Base-by-base conservation (phyloP, 2,329 filamentous ascomycete genomes). In the Neurospora sp. region DNA sequence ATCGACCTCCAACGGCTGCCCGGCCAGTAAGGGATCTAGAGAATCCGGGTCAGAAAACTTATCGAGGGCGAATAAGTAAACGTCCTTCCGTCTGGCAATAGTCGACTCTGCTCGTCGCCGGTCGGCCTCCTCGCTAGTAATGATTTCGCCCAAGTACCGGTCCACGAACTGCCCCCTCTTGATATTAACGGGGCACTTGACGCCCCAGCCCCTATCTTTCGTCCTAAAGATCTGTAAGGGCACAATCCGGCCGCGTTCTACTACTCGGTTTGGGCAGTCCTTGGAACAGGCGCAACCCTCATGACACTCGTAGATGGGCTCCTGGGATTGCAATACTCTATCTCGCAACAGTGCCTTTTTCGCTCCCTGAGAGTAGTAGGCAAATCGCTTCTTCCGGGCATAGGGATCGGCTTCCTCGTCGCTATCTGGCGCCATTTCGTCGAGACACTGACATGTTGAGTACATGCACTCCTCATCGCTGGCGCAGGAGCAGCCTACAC, bases 291-390 rank as follows among this genome's bases (percentile, higher is more conserved):
- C 81, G 79, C 92, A 96, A 8, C 84, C 86, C 2, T 85, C 81
- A 74, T 96, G 92, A 77, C 92, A 96, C 76, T 96, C 92, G 79
- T 94, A 95, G 70, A 96, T 91, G 0, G 90, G 87, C 40, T 85
- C 78, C 46, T 85, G 83, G 36, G 85, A 87, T 33, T 83, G 74
- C 12, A 89, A 81, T 62, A 86, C 81, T 62, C 82, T 82, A 36
- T 82, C 81, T 19, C 86, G 81, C 65, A 91, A 78, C 19, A 85
- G 81, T 0, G 85, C 87, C 1, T 82, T 82, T 70, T 84, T 85
- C 11, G 75, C 74, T 0, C 88, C 88, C 33, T 82, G 82, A 5
- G 82, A 81, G 75, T 88, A 85, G 77, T 95, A 95, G 0, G 90
- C 89, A 72, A 92, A 92, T 15, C 75, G 76, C 72, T 80, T 81